Base-by-base conservation (phyloP, 1,284 basidiomycete species). In the Stereum hirsutum region DNA sequence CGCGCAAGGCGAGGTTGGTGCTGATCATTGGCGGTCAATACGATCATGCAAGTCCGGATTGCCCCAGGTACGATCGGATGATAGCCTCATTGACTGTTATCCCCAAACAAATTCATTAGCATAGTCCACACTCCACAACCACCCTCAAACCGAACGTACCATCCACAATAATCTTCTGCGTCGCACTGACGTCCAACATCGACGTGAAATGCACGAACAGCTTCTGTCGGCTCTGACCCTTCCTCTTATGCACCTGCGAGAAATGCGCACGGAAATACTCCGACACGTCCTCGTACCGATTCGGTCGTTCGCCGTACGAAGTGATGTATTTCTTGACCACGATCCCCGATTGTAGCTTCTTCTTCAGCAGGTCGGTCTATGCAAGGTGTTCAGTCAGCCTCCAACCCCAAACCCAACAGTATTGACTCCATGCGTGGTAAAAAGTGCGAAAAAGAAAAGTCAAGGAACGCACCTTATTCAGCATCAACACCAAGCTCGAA, bases 211-310 rank as follows among this genome's bases (percentile, higher is more conserved):
- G 83, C 43, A 75, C 66, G 55, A 78, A 85, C 12, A 87, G 62
- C 38, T 69, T 67, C 32, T 83, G 68, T 46, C 69, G 67, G 5
- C 72, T 70, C 23, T 69, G 61, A 54, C 84, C 81, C 51, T 80
- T 78, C 49, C 75, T 69, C 53, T 72, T 68, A 58, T 88, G 82
- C 17, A 78, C 78, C 53, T 84, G 81, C 34, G 80, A 65, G 55
- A 88, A 88, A 56, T 89, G 86, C 21, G 81, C 75, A 28, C 79
- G 74, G 65, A 89, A 89, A 57, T 89, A 89, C 46, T 81, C 75
- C 39, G 82, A 73, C 14, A 81, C 85, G 34, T 75, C 75, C 49
- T 79, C 74, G 56, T 69, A 87, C 42, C 68, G 74, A 53, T 89
- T 89, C 37, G 80, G 72, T 43, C 86, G 66, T 49, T 84, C 72